These are phyloP conservation scores for Ambrosia hybrid DNA, from an alignment of 140 eudicot genomes.

Conservation along the genomic window DNA sequence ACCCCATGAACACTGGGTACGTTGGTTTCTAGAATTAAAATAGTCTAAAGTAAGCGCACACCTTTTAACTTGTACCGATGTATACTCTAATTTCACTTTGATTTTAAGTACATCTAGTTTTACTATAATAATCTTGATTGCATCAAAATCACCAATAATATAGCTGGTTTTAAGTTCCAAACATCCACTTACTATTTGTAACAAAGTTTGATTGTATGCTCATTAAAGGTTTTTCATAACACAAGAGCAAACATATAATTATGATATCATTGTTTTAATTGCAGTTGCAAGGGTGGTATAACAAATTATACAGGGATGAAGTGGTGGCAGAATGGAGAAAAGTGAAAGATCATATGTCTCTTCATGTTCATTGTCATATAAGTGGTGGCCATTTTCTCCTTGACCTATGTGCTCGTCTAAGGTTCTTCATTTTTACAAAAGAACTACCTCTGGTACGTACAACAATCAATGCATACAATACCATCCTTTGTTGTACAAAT, in stretches of 20 bases:
- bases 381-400: conserved; percentile 90
- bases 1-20: no score
- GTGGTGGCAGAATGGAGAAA: conserved; percentile 98
- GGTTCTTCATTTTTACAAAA: conserved; percentile 83
- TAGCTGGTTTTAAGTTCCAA: no score
- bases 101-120: no score
- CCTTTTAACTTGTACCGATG: no score
- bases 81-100: no score
- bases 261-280: not conserved
- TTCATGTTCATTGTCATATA: conserved; percentile 94
- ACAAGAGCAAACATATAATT: not conserved
- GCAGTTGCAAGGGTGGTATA: conserved; percentile 91
- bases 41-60: no score
- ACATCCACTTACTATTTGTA: no score
- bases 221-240: not conserved
- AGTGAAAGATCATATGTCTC: conserved; percentile 78
- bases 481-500: not conserved
- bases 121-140: no score
- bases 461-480: conserved; percentile 6
- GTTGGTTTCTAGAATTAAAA: no score
- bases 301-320: conserved; percentile 80
- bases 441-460: conserved; percentile 85
- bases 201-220: not conserved
- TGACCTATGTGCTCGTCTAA: conserved; percentile 66
- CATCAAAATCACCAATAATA: no score